Percentiles rank a stretch among this genome's conserved stretches.
phyloP scores from a whole-genome alignment of 805 yeast species.

The Candida nitratophila region DNA sequence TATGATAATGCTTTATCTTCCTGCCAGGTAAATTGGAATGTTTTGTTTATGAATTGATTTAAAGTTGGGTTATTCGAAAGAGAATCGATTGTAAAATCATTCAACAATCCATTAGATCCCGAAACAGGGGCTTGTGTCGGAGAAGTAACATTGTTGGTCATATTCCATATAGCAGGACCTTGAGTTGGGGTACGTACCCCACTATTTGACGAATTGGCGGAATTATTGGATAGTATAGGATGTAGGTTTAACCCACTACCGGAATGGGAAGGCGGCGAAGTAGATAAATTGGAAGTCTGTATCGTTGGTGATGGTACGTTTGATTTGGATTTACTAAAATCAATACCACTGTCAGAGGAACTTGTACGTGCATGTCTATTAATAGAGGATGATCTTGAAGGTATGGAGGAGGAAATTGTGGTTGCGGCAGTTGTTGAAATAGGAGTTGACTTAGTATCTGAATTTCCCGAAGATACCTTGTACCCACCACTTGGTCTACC shows the following conservation, averaged over 20 bases:
- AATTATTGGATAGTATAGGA: not conserved
- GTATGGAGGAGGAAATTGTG: too few species aligned
- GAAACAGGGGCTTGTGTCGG: not conserved
- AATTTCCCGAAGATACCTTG: too few species aligned
- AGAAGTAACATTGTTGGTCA: not conserved
- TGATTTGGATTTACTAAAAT: conserved; percentile 4
- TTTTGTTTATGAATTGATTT: conserved; percentile 19
- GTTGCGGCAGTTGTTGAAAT: too few species aligned
- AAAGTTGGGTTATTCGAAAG: conserved; percentile 5
- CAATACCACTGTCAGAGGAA: not conserved
- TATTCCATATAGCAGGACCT: not conserved
- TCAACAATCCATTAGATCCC: not conserved
- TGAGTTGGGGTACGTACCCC: not conserved
- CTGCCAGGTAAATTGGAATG: conserved; percentile 27
- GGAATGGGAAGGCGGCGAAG: not conserved
- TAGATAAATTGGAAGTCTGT: not conserved
- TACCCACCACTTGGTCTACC: conserved; percentile 1
- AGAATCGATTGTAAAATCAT: not conserved
- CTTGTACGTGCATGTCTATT: too few species aligned
- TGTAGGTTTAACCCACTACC: not conserved
- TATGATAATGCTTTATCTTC: conserved; percentile 12
- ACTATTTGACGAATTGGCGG: not conserved
- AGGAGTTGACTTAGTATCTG: too few species aligned
- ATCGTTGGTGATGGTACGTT: conserved; percentile 9
- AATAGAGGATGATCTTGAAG: too few species aligned